These are phyloP conservation scores for Neoboletus subvelutipes DNA, from an alignment of 768 basidiomycete species.

Conservation along the genomic window DNA sequence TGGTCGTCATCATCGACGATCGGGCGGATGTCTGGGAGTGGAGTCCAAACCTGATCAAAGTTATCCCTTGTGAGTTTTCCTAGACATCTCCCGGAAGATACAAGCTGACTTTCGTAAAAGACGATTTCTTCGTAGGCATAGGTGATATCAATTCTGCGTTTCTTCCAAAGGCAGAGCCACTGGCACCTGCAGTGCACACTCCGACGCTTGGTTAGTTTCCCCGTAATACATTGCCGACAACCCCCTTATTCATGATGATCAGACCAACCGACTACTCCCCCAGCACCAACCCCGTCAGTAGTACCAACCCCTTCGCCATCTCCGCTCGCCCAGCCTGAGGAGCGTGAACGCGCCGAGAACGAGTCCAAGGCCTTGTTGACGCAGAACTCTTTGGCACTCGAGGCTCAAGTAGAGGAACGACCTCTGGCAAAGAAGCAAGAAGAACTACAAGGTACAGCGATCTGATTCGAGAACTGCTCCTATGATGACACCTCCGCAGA, in stretches of 20 bases:
- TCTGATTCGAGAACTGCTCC: slow-evolving; percentile 10
- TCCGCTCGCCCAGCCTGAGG: slow-evolving; percentile 31
- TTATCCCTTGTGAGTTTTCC: slow-evolving; percentile 80
- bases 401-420: slow-evolving; percentile 82
- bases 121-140: slow-evolving; percentile 97
- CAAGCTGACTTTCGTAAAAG: slow-evolving; percentile 40
- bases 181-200: slow-evolving; percentile 26
- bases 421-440: slow-evolving; percentile 89
- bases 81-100: background rate
- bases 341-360: slow-evolving; percentile 44
- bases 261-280: slow-evolving; percentile 20
- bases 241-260: slow-evolving; percentile 14
- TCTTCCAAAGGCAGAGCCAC: slow-evolving; percentile 72
- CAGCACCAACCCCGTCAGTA: slow-evolving; percentile 20
- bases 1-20: slow-evolving; percentile 99
- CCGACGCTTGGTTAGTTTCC: slow-evolving; percentile 26
- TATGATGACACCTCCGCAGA: slow-evolving; percentile 9
- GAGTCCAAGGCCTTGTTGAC: slow-evolving; percentile 58
- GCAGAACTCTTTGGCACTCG: slow-evolving; percentile 72
- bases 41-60: slow-evolving; percentile 95
- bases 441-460: slow-evolving; percentile 53
- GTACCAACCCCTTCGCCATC: slow-evolving; percentile 11
- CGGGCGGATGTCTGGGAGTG: slow-evolving; percentile 98
- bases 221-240: background rate
- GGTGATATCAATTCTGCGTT: slow-evolving; percentile 98